A percentile compares a stretch with the other conserved stretches of the same genome.
Conservation (phyloP, 108 stramenopile genomes). For the Discostella stelligeroides region DNA sequence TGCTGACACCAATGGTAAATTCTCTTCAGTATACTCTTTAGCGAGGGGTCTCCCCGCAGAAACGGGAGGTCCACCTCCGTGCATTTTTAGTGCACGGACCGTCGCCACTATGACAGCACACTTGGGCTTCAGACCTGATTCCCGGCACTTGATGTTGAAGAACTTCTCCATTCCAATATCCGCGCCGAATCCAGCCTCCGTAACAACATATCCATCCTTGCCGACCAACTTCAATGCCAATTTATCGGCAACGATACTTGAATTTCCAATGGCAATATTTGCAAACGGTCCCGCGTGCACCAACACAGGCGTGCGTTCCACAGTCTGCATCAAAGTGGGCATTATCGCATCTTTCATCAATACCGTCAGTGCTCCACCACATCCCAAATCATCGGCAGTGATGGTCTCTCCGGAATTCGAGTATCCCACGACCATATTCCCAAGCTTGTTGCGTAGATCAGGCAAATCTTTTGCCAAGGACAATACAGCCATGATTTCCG, state of each 20-base stretch:
- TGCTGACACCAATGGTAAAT: slow-evolving; percentile 72
- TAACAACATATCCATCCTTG: slow-evolving; percentile 94
- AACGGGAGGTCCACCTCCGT: slow-evolving; percentile 97
- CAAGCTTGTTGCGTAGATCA: slow-evolving; percentile 93
- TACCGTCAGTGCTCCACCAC: slow-evolving; percentile 95
- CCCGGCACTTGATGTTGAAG: slow-evolving; percentile 99
- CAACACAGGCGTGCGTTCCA: slow-evolving; percentile 95
- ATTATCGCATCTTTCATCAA: slow-evolving; percentile 96
- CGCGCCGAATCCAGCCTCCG: slow-evolving; percentile 98
- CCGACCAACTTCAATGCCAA: slow-evolving; percentile 92
- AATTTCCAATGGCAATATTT: slow-evolving; percentile 97
- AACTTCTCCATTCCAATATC: slow-evolving; percentile 99
- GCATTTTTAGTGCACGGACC: slow-evolving; percentile 98
- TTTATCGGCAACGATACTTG: slow-evolving; percentile 95
- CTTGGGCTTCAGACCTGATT: slow-evolving; percentile 87
- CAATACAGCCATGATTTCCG: slow-evolving; percentile 98
- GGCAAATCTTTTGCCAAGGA: slow-evolving; percentile 88
- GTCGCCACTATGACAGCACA: slow-evolving; percentile 98
- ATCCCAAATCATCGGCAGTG: slow-evolving; percentile 97
- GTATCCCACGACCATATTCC: slow-evolving; percentile 93
- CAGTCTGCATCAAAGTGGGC: slow-evolving; percentile 98
- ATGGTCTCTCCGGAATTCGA: slow-evolving; percentile 68
- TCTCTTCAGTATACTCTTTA: slow-evolving; percentile 81
- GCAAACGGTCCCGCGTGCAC: slow-evolving; percentile 99
- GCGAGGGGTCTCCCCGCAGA: slow-evolving; percentile 88